Evolutionary conservation across 257 asterid genomes (phyloP).

Genomic region (Solanum stenotomum): DNA sequence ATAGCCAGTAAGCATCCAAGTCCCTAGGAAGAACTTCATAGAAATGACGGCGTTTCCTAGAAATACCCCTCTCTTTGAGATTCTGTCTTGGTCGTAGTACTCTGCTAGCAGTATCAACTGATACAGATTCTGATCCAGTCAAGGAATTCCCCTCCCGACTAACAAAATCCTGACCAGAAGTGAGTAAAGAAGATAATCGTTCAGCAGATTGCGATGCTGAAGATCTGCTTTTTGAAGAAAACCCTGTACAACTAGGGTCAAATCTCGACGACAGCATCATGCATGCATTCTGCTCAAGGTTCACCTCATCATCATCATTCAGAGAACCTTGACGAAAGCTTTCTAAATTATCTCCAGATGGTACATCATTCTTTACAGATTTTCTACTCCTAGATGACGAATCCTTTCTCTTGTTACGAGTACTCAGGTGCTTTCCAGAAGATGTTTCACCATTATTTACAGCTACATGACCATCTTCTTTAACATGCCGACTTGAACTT

Average conservation of each 20-base stretch:
- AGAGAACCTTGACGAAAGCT: constrained; percentile 35
- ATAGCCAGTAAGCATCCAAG: constrained; percentile 65
- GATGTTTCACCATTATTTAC: constrained; percentile 29
- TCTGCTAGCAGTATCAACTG: constrained; percentile 52
- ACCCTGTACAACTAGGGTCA: constrained; percentile 94
- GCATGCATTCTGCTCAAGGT: constrained; percentile 92
- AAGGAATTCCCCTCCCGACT: constrained; percentile 32
- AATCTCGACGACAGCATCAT: constrained; percentile 98
- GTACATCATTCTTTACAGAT: constrained; percentile 33
- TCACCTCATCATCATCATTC: constrained; percentile 92
- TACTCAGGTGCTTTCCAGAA: constrained; percentile 29
- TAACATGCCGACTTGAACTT: constrained; percentile 22
- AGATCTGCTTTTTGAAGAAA: constrained; percentile 42
- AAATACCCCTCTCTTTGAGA: constrained; percentile 37
- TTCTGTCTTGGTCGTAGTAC: constrained; percentile 71
- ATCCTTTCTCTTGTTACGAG: constrained; percentile 42
- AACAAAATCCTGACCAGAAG: constrained; percentile 39
- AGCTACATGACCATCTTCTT: constrained; percentile 18
- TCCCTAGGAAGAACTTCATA: constrained; percentile 57
- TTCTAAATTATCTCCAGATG: constrained; percentile 35
- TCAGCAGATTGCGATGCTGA: constrained; percentile 34
- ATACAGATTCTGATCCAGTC: constrained; percentile 35
- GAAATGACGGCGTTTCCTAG: constrained; percentile 91
- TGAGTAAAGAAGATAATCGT: constrained; percentile 32
- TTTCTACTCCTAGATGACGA: constrained; percentile 21